Evolutionary conservation across 2,329 filamentous ascomycete genomes (phyloP).

Genomic region (Colletotrichum abscissum): DNA sequence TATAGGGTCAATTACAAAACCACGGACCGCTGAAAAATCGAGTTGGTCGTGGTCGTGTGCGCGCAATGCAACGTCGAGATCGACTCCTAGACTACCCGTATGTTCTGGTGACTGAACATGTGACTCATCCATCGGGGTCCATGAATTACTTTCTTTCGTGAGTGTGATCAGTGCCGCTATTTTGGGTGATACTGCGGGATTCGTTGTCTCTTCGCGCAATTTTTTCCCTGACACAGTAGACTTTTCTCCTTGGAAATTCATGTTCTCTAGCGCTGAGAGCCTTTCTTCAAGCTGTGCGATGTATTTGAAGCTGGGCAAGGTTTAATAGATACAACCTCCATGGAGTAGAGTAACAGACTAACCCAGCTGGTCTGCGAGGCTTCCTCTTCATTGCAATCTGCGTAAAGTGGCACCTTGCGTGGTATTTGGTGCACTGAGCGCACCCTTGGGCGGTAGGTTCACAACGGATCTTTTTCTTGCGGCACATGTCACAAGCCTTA

Average conservation of each 20-base stretch:
- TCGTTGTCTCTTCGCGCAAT: background rate
- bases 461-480: slow-evolving; percentile 46
- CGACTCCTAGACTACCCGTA: background rate
- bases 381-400: slow-evolving; percentile 40
- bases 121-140: background rate
- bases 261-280: slow-evolving; percentile 32
- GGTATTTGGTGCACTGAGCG: slow-evolving; percentile 41
- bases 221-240: background rate
- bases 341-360: slow-evolving; percentile 14
- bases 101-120: background rate
- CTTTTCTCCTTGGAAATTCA: slow-evolving; percentile 7
- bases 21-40: background rate
- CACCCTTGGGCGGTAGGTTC: slow-evolving; percentile 40
- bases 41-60: background rate
- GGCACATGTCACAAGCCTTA: slow-evolving; percentile 43
- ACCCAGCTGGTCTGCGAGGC: slow-evolving; percentile 39
- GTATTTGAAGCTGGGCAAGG: slow-evolving; percentile 35
- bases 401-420: slow-evolving; percentile 43
- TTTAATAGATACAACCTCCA: background rate
- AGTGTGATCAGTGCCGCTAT: background rate
- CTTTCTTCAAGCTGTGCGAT: slow-evolving; percentile 38
- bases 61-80: background rate
- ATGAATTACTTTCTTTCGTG: background rate
- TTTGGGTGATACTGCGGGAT: background rate
- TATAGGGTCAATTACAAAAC: background rate